These are phyloP conservation scores for Kwoniella pini DNA, from an alignment of 768 basidiomycete genomes.

Conservation along the genomic window DNA sequence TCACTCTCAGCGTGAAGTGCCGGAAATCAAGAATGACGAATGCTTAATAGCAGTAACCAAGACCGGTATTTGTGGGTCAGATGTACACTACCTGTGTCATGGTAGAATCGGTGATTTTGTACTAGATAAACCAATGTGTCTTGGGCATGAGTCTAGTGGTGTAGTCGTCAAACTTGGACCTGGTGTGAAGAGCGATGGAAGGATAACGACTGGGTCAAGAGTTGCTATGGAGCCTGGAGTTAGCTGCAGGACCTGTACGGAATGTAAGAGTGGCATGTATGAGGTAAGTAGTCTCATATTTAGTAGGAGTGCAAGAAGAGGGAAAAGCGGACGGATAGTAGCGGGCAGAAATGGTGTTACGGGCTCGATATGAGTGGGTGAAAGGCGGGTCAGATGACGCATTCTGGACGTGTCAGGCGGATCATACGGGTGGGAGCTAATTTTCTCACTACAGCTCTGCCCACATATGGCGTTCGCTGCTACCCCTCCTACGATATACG, in stretches of 20 bases:
- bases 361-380: no score
- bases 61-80: conserved; percentile 33
- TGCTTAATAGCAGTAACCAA: conserved; percentile 24
- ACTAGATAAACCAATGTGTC: conserved; percentile 33
- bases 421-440: no score
- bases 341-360: neutral
- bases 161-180: conserved; percentile 26
- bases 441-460: conserved; percentile 75
- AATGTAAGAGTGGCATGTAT: conserved; percentile 80
- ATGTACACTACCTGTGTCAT: conserved; percentile 34
- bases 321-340: neutral
- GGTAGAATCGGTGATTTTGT: conserved; percentile 46
- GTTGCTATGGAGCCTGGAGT: conserved; percentile 91
- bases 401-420: no score
- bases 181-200: conserved; percentile 43
- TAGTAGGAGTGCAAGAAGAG: neutral
- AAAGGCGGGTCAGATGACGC: no score
- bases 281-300: conserved; percentile 59
- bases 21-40: conserved; percentile 19
- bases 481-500: conserved; percentile 81
- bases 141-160: conserved; percentile 36
- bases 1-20: conserved; percentile 24
- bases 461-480: conserved; percentile 85
- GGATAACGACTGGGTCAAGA: conserved; percentile 75
- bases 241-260: conserved; percentile 74